A percentile compares a stretch with the other conserved stretches of the same genome.
These are phyloP conservation scores for Podospora comata DNA, from an alignment of 495 filamentous ascomycete species.

Conservation along the genomic window DNA sequence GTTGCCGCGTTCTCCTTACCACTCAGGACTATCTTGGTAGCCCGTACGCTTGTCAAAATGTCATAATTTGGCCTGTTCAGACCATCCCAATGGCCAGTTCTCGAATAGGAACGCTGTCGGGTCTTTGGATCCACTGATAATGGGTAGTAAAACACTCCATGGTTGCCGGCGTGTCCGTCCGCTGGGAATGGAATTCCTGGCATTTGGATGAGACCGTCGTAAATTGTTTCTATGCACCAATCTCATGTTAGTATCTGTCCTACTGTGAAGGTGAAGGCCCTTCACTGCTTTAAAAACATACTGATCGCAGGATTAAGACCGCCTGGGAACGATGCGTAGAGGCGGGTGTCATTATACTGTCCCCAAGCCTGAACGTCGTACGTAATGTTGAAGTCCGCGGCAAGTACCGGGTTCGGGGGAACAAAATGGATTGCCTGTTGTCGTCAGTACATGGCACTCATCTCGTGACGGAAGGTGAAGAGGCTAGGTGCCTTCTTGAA, in stretches of 20 bases:
- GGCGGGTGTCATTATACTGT: neutral
- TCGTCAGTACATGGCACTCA: too few species aligned
- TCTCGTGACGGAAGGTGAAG: too few species aligned
- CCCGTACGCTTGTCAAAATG: constrained; percentile 40
- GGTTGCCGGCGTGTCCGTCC: neutral
- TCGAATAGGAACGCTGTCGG: neutral
- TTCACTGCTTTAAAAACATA: neutral
- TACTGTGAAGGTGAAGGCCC: neutral
- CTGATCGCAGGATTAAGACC: neutral
- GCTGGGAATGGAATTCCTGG: neutral
- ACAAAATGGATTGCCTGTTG: neutral
- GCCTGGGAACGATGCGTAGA: constrained; percentile 3
- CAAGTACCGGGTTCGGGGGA: neutral
- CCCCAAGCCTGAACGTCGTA: neutral
- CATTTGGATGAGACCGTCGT: neutral
- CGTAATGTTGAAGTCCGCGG: neutral
- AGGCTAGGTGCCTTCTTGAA: constrained; percentile 30
- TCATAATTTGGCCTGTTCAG: constrained; percentile 41
- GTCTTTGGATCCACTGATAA: neutral
- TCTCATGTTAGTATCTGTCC: neutral
- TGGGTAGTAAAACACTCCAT: neutral
- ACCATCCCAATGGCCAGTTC: neutral
- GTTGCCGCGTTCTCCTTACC: constrained; percentile 28
- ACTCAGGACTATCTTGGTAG: constrained; percentile 43
- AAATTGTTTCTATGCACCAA: neutral